A percentile compares a stretch with the other conserved stretches of the same genome.
Evolutionary conservation across 2,329 filamentous ascomycete genomes (phyloP).

Genomic region (Diaporthe vexans): DNA sequence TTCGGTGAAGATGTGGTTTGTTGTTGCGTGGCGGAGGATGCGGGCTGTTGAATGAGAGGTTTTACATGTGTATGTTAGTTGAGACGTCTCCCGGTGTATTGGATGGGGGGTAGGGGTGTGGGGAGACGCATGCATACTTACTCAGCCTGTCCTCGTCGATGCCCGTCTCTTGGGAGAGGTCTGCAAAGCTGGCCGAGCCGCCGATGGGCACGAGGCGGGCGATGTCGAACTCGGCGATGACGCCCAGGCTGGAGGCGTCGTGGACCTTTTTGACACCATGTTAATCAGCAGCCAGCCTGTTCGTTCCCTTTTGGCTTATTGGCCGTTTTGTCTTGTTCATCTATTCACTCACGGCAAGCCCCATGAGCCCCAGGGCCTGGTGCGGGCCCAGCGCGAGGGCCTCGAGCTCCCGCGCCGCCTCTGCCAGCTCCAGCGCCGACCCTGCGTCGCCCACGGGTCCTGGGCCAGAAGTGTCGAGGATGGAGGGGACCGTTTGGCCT

Average conservation of each 20-base stretch:
- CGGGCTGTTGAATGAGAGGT: too few species aligned
- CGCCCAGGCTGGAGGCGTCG: slow-evolving; percentile 19
- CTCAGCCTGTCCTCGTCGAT: slow-evolving; percentile 21
- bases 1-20: slow-evolving; percentile 26
- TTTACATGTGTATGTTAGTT: too few species aligned
- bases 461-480: background rate
- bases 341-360: background rate
- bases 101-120: too few species aligned
- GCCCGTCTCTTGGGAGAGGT: background rate
- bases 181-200: background rate
- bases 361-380: background rate
- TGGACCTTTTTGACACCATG: too few species aligned
- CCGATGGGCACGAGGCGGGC: slow-evolving; percentile 9
- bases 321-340: too few species aligned
- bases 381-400: slow-evolving; percentile 17
- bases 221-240: slow-evolving; percentile 21
- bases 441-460: background rate
- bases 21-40: slow-evolving; percentile 20
- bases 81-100: too few species aligned
- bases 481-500: background rate
- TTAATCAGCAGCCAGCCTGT: too few species aligned
- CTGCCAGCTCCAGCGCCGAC: slow-evolving; percentile 11
- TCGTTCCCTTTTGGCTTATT: too few species aligned
- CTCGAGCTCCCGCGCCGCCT: slow-evolving; percentile 19
- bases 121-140: too few species aligned